A percentile compares a stretch with the other conserved stretches of the same genome.
Evolutionary conservation across 2,329 filamentous ascomycete species (phyloP).

Genomic region (Cercospora sp.): DNA sequence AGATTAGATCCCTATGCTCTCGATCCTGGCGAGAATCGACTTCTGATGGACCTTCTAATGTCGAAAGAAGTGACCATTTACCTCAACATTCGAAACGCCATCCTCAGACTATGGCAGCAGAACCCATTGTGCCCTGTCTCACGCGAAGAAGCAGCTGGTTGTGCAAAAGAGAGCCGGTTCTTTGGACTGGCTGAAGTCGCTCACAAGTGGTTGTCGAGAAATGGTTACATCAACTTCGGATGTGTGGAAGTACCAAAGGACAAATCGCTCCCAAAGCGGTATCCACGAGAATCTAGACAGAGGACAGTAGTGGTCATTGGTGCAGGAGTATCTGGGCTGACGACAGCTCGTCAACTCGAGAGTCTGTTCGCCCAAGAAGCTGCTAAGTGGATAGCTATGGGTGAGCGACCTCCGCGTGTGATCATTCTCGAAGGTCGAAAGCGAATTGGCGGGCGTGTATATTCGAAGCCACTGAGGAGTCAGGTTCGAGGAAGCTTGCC

Average conservation of each 20-base stretch:
- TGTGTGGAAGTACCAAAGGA: constrained; percentile 69
- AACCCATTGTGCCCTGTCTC: constrained; percentile 82
- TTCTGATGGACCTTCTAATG: constrained; percentile 79
- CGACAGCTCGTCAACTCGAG: constrained; percentile 88
- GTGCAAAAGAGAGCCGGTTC: constrained; percentile 82
- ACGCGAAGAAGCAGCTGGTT: constrained; percentile 83
- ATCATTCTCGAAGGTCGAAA: constrained; percentile 83
- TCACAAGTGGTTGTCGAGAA: constrained; percentile 86
- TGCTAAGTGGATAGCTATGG: constrained; percentile 63
- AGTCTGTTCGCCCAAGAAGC: constrained; percentile 80
- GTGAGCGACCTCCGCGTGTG: constrained; percentile 70
- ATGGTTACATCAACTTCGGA: constrained; percentile 95
- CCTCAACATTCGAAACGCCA: constrained; percentile 92
- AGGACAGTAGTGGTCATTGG: constrained; percentile 85
- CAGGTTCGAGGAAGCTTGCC: constrained; percentile 56
- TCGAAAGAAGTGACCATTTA: constrained; percentile 91
- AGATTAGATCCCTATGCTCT: constrained; percentile 86
- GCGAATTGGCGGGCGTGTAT: constrained; percentile 87
- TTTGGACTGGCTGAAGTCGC: constrained; percentile 86
- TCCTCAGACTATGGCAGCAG: constrained; percentile 82
- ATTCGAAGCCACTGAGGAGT: constrained; percentile 72
- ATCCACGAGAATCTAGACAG: constrained; percentile 50
- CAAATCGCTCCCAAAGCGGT: constrained; percentile 33
- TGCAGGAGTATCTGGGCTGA: constrained; percentile 89
- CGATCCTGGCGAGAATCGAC: constrained; percentile 77